These are phyloP conservation scores for Fusarium burgessii DNA, from an alignment of 2,329 filamentous ascomycete species.

Conservation along the genomic window DNA sequence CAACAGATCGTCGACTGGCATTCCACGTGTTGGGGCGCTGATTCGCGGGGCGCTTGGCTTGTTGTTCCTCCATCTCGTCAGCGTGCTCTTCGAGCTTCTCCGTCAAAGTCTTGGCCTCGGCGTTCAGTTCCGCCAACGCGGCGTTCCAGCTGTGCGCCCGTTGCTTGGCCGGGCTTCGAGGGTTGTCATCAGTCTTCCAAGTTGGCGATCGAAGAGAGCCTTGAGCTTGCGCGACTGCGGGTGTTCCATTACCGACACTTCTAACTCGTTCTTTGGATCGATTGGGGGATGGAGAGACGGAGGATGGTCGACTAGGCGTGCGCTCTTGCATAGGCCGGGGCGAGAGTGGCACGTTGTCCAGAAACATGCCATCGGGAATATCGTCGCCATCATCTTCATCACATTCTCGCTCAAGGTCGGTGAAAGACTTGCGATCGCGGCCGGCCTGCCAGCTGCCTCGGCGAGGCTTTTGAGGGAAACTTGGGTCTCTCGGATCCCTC, in stretches of 20 bases:
- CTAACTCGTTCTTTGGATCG: slow-evolving; percentile 64
- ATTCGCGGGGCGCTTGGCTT: slow-evolving; percentile 48
- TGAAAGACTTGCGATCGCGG: slow-evolving; percentile 72
- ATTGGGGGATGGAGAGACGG: slow-evolving; percentile 66
- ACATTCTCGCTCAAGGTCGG: slow-evolving; percentile 80
- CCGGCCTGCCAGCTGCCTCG: slow-evolving; percentile 80
- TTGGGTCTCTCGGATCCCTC: slow-evolving; percentile 59
- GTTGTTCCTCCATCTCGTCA: slow-evolving; percentile 65
- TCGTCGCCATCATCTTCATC: slow-evolving; percentile 82
- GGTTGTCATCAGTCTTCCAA: slow-evolving; percentile 62
- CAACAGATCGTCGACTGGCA: slow-evolving; percentile 49
- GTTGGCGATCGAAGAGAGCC: slow-evolving; percentile 70
- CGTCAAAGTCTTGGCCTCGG: slow-evolving; percentile 79
- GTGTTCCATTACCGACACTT: slow-evolving; percentile 74
- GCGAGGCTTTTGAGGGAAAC: slow-evolving; percentile 55
- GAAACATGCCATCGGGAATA: slow-evolving; percentile 81
- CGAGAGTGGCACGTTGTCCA: slow-evolving; percentile 86
- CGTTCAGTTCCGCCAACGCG: slow-evolving; percentile 74
- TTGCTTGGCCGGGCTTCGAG: slow-evolving; percentile 60
- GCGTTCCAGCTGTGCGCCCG: slow-evolving; percentile 81
- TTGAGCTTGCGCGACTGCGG: slow-evolving; percentile 67
- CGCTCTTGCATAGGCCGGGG: slow-evolving; percentile 73
- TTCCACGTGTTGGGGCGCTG: slow-evolving; percentile 58
- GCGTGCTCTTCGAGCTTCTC: slow-evolving; percentile 85
- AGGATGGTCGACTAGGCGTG: slow-evolving; percentile 64